phyloP scores from a whole-genome alignment of 2,329 filamentous ascomycete genomes.

The Pyrenochaeta sp. region DNA sequence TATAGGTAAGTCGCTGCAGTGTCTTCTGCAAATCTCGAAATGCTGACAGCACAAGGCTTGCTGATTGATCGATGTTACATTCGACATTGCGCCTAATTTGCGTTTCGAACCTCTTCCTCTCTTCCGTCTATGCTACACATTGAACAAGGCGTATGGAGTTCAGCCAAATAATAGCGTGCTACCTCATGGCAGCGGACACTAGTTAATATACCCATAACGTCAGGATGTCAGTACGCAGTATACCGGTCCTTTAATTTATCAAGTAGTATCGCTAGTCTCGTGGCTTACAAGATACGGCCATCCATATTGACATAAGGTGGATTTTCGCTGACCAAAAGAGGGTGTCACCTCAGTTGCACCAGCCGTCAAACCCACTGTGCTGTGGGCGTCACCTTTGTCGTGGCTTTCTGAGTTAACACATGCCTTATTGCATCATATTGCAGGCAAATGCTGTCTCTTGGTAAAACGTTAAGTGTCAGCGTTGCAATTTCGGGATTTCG shows the following conservation, averaged over 20 bases:
- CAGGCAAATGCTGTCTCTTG: neutral
- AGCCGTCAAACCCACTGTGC: too few relatives aligned
- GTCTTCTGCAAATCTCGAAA: neutral
- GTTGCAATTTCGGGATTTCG: neutral
- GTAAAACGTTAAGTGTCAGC: neutral
- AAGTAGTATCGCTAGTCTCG: neutral
- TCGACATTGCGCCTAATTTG: neutral
- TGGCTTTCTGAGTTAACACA: too few relatives aligned
- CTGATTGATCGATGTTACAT: constrained; percentile 21
- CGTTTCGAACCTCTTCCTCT: too few relatives aligned
- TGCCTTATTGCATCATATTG: neutral
- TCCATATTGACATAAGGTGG: neutral
- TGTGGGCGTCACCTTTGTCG: too few relatives aligned
- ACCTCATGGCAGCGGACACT: neutral
- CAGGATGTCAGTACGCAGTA: neutral
- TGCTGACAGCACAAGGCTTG: constrained; percentile 31
- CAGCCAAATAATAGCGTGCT: neutral
- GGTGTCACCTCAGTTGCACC: too few relatives aligned
- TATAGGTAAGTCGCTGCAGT: constrained; percentile 66
- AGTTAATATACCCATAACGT: neutral
- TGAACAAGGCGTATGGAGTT: neutral
- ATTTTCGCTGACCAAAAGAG: neutral
- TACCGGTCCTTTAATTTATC: too few relatives aligned
- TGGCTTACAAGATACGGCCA: neutral
- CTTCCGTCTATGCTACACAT: neutral